phyloP scores from a whole-genome alignment of 2,329 filamentous ascomycete species.

The Chrysoporthe cubensis region DNA sequence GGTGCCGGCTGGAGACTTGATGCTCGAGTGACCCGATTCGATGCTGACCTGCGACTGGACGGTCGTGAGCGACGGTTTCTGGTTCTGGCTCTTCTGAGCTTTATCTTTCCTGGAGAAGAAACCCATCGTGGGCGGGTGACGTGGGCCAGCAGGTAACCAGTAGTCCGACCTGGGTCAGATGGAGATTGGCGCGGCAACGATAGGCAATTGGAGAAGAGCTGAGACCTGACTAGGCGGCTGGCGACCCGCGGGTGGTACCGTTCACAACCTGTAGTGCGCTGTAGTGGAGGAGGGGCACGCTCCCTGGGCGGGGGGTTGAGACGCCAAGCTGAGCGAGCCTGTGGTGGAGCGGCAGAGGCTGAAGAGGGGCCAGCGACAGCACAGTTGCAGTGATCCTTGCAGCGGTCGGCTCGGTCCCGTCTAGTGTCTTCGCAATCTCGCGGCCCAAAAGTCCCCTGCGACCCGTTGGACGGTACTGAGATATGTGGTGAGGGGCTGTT shows the following conservation, averaged over 20 bases:
- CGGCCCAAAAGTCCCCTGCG: not conserved
- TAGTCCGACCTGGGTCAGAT: not conserved
- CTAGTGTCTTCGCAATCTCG: not conserved
- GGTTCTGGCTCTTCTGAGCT: conserved; percentile 44
- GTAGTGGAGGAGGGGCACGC: conserved; percentile 6
- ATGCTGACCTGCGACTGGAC: conserved; percentile 56
- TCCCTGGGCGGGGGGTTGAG: conserved; percentile 11
- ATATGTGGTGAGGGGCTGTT: not conserved
- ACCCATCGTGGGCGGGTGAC: conserved; percentile 48
- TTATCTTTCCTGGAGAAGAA: conserved; percentile 61
- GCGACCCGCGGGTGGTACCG: conserved; percentile 3
- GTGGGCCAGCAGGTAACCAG: not conserved
- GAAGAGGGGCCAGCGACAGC: not conserved
- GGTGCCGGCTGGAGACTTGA: conserved; percentile 44
- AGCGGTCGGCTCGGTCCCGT: not conserved
- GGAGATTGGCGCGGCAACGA: conserved; percentile 16
- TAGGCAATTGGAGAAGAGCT: conserved; percentile 8
- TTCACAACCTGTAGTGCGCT: not conserved
- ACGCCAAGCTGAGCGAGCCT: not conserved
- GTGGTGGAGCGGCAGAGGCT: conserved; percentile 3
- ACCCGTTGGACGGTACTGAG: not conserved
- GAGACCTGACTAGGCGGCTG: not conserved
- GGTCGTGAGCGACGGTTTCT: conserved; percentile 46
- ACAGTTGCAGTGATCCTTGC: not conserved
- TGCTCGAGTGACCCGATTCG: conserved; percentile 54